Base-by-base conservation (phyloP, 2,329 filamentous ascomycete genomes). In the Bipolaris gigantea region DNA sequence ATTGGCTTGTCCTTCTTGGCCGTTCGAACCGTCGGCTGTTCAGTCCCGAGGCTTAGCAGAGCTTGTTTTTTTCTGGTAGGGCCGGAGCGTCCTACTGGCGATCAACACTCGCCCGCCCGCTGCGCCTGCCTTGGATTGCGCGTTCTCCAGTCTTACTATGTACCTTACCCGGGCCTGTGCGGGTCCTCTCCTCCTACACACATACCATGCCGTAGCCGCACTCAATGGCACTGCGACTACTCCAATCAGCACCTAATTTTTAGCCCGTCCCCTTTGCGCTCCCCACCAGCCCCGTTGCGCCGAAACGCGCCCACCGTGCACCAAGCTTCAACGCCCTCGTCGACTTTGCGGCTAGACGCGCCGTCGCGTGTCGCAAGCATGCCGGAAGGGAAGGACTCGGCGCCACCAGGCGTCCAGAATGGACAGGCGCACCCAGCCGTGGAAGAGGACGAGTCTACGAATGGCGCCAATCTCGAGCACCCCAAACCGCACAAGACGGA, bases 401-500 rank as follows among this genome's bases (percentile, higher is more conserved):
- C 43, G 49, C 33, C 47, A 7, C 41, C 53, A 25, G 56, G 50
- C 11, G 16, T 46, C 2, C 48, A 47, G 45, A 63, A 62, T 36
- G 59, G 59, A 13, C 51, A 56, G 54, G 57, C 57, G 53, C 48
- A 47, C 8, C 60, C 44, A 23, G 39, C 47, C 3, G 16, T 54
- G 38, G 58, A 65, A 42, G 60, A 61, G 39, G 44, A 56, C n/a
- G 61, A 54, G n/a, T 40, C 23, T 18, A 10, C 40, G 5, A 43
- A 50, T 25, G 56, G 56, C 54, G 42, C 55, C n/a, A 42, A 57
- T n/a, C 39, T 44, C 6, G 52, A 50, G 36, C 57, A 64, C 16
- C 55, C 51, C 16, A 64, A 60, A 57, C 69, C 66, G 13, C 57
- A 62, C 55, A 71, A 68, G 61, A 60, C 62, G 32, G 55, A 52